Percentiles rank a stretch among this genome's conserved stretches.
Conservation (phyloP, 441 rosid genomes). For the Manihot esculenta region DNA sequence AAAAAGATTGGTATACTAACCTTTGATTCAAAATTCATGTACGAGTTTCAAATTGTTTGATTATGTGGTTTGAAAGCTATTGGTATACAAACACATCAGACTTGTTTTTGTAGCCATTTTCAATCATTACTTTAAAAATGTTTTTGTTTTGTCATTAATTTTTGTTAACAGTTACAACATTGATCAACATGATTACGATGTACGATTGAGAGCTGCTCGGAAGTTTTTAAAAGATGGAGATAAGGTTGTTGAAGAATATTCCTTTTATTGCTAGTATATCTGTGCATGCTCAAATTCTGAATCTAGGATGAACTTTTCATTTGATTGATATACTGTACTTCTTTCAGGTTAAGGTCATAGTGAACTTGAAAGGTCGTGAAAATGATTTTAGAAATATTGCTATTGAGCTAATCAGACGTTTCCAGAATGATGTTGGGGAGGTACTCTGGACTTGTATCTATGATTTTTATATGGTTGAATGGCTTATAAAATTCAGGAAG, state of each 20-base stretch:
- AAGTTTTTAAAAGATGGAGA: slow-evolving; percentile 89
- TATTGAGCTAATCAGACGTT: slow-evolving; percentile 74
- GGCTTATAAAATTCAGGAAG: slow-evolving; percentile 1
- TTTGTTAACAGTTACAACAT: slow-evolving; percentile 67
- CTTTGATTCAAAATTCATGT: background rate
- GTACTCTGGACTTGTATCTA: slow-evolving; percentile 30
- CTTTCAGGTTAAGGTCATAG: slow-evolving; percentile 85
- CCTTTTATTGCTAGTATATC: background rate
- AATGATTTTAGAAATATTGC: slow-evolving; percentile 89
- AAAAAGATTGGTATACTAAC: background rate
- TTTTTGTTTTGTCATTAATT: background rate
- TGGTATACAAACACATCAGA: background rate
- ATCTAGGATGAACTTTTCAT: background rate
- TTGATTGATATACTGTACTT: slow-evolving; percentile 19
- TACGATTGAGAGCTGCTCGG: slow-evolving; percentile 74
- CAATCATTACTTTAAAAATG: background rate
- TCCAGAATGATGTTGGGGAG: slow-evolving; percentile 90
- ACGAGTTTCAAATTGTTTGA: slow-evolving; percentile 6
- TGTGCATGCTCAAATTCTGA: slow-evolving; percentile 1
- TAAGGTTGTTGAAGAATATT: slow-evolving; percentile 52
- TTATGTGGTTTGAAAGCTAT: background rate
- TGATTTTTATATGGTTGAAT: slow-evolving; percentile 6
- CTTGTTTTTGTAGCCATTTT: background rate
- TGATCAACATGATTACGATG: slow-evolving; percentile 87
- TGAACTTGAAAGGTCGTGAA: slow-evolving; percentile 89